These are phyloP conservation scores for Eucalyptus cloeziana DNA, from an alignment of 345 rosid genomes.

Conservation along the genomic window DNA sequence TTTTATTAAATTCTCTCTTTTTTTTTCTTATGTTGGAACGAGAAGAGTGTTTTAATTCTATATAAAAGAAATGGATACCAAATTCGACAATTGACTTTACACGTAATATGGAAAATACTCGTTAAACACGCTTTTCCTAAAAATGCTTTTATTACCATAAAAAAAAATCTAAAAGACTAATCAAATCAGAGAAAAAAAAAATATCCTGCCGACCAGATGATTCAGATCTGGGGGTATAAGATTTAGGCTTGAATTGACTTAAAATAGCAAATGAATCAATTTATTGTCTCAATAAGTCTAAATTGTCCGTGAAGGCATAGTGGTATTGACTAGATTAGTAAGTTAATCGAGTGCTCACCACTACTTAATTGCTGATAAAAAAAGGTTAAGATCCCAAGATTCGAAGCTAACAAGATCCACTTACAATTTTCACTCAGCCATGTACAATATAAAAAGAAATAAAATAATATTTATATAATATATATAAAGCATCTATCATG, in stretches of 20 bases:
- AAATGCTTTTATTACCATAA: not conserved
- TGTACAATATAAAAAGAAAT: not conserved
- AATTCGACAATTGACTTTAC: not conserved
- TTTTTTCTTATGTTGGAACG: not conserved
- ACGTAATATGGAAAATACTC: not conserved
- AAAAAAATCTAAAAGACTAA: not conserved
- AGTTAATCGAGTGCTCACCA: not conserved
- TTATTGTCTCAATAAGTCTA: not conserved
- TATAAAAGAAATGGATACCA: not conserved
- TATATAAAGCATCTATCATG: not conserved
- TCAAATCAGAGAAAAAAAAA: not conserved
- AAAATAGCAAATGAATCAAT: not conserved
- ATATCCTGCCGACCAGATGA: not conserved
- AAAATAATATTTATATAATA: not conserved
- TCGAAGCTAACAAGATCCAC: not conserved
- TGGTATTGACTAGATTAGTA: not conserved
- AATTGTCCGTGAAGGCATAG: not conserved
- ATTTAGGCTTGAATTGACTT: not conserved
- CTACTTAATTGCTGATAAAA: not conserved
- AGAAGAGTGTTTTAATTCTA: not conserved
- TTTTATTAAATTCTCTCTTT: not conserved
- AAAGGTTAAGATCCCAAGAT: not conserved
- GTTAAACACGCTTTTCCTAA: not conserved
- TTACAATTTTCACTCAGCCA: not conserved
- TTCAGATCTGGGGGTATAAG: not conserved